A percentile compares a stretch with the other conserved stretches of the same genome.
phyloP scores from a whole-genome alignment of 2,329 filamentous ascomycete species.

The Conoideocrella luteorostrata region DNA sequence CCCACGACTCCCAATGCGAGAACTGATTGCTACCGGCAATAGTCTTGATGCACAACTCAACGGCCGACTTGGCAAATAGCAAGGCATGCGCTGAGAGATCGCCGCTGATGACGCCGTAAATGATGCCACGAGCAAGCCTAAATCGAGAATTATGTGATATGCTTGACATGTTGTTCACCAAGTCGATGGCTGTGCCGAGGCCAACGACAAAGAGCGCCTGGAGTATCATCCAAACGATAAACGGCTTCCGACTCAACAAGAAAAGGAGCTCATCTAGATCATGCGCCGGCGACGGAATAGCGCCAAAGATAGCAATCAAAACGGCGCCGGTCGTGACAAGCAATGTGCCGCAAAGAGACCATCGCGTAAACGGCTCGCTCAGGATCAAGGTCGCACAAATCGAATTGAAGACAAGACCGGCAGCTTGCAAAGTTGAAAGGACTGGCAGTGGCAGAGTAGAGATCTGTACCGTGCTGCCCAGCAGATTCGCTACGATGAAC shows the following conservation, averaged over 20 bases:
- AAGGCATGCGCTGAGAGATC: constrained; percentile 91
- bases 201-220: constrained; percentile 67
- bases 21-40: constrained; percentile 89
- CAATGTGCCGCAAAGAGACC: constrained; percentile 84
- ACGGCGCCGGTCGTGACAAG: constrained; percentile 85
- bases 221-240: constrained; percentile 82
- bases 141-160: constrained; percentile 58
- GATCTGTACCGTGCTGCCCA: constrained; percentile 95
- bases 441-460: constrained; percentile 91
- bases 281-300: constrained; percentile 88
- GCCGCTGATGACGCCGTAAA: constrained; percentile 84
- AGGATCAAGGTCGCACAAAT: constrained; percentile 92
- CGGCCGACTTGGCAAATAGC: constrained; percentile 90
- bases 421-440: constrained; percentile 89
- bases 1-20: constrained; percentile 90
- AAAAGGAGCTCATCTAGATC: constrained; percentile 73
- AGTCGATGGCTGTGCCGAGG: constrained; percentile 58
- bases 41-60: constrained; percentile 85
- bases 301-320: constrained; percentile 88
- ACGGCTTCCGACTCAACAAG: constrained; percentile 66
- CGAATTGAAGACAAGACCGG: constrained; percentile 95
- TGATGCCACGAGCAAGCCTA: constrained; percentile 72
- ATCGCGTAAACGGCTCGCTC: constrained; percentile 86
- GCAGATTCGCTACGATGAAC: constrained; percentile 89
- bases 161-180: constrained; percentile 44